phyloP scores from a whole-genome alignment of 2,329 filamentous ascomycete species.

The Pseudogymnoascus verrucosus region DNA sequence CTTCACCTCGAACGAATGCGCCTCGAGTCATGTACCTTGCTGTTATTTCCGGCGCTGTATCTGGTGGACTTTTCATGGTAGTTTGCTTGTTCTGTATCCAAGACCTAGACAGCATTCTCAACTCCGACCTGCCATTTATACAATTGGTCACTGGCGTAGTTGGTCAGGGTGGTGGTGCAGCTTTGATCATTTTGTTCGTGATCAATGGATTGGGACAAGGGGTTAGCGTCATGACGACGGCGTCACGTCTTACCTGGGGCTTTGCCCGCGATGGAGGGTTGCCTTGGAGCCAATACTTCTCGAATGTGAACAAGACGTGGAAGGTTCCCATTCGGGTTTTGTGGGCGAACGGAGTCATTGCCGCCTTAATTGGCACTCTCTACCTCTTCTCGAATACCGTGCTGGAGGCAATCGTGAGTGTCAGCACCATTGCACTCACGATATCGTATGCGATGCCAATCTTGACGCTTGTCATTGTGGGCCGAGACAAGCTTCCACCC shows the following conservation, averaged over 20 bases:
- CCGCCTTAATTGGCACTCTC: constrained; percentile 43
- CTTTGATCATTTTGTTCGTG: constrained; percentile 44
- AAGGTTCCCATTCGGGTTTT: constrained; percentile 44
- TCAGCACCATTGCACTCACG: constrained; percentile 49
- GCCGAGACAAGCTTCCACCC: constrained; percentile 43
- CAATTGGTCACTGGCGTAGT: constrained; percentile 36
- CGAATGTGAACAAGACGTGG: constrained; percentile 39
- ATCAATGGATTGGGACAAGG: constrained; percentile 48
- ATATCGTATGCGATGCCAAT: constrained; percentile 46
- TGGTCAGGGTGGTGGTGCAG: constrained; percentile 35
- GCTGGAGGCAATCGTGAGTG: constrained; percentile 44
- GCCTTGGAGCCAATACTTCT: constrained; percentile 38
- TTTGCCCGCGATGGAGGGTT: constrained; percentile 46
- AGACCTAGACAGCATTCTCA: constrained; percentile 34
- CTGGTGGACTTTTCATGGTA: constrained; percentile 44
- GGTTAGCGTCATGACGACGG: constrained; percentile 42
- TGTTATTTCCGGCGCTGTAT: constrained; percentile 40
- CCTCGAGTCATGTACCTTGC: constrained; percentile 46
- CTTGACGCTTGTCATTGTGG: constrained; percentile 37
- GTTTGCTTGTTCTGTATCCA: constrained; percentile 45
- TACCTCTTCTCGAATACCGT: constrained; percentile 48
- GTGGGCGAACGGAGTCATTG: constrained; percentile 42
- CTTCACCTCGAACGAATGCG: constrained; percentile 41
- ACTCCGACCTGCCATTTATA: constrained; percentile 41
- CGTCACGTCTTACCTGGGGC: constrained; percentile 45